Evolutionary conservation across 345 rosid species (phyloP).

Genomic region (Sapria himalayana): DNA sequence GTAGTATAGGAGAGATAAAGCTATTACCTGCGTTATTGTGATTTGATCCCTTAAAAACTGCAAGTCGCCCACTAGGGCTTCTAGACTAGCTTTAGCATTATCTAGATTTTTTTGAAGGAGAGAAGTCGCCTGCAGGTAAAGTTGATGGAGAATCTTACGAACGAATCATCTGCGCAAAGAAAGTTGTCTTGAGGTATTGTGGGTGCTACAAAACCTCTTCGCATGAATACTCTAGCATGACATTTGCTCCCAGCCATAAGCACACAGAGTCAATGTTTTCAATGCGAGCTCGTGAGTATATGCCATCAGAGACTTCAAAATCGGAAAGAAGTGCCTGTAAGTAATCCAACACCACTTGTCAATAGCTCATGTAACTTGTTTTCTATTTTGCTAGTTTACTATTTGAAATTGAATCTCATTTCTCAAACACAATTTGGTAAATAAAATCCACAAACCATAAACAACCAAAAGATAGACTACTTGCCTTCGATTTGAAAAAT

Average conservation of each 20-base stretch:
- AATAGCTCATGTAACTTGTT: too few species aligned
- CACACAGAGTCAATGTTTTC: constrained; percentile 61
- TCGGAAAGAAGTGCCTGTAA: constrained; percentile 55
- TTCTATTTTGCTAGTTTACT: too few species aligned
- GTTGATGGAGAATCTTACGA: constrained; percentile 10
- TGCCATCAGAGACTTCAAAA: constrained; percentile 92
- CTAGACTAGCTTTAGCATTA: constrained; percentile 87
- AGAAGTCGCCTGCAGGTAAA: constrained; percentile 34
- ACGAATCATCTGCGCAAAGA: constrained; percentile 9
- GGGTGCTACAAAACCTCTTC: constrained; percentile 38
- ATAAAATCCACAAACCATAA: too few species aligned
- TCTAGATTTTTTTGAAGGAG: constrained; percentile 73
- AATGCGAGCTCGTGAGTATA: constrained; percentile 57
- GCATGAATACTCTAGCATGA: constrained; percentile 87
- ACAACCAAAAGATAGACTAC: too few species aligned
- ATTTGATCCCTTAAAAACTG: constrained; percentile 92
- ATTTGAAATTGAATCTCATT: too few species aligned
- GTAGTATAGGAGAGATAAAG: too few species aligned
- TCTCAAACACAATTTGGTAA: too few species aligned
- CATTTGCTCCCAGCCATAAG: constrained; percentile 90
- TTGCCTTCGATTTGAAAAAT: too few species aligned
- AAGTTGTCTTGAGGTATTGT: constrained; percentile 1
- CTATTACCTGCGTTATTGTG: constrained; percentile 76
- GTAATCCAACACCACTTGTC: too few species aligned
- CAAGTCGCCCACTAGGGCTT: constrained; percentile 69